Percentiles rank a stretch among this genome's conserved stretches.
These are phyloP conservation scores for Trametes punicea DNA, from an alignment of 768 basidiomycete genomes.

Conservation along the genomic window DNA sequence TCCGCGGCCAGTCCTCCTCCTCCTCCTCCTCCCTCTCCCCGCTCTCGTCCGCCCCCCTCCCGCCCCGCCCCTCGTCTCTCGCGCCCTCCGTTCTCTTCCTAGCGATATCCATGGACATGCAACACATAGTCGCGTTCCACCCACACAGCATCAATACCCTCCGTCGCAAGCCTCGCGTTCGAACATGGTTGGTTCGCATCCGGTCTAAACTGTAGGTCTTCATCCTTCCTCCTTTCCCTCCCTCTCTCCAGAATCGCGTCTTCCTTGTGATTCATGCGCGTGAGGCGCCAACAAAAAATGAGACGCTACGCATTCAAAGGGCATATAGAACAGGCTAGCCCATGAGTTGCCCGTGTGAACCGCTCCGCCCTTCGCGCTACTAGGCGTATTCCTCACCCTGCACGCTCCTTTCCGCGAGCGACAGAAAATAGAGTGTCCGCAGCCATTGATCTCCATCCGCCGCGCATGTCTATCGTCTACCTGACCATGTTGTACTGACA, in stretches of 20 bases:
- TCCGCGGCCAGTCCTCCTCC: conserved; percentile 1
- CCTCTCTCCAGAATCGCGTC: background rate
- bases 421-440: background rate
- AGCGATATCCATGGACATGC: conserved; percentile 4
- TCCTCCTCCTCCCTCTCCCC: conserved; percentile 1
- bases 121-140: background rate
- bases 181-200: conserved; percentile 6
- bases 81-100: background rate
- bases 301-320: background rate
- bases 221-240: background rate
- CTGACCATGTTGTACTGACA: background rate
- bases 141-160: background rate
- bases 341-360: background rate
- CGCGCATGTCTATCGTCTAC: background rate
- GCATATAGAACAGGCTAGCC: no score
- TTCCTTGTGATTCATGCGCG: background rate
- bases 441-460: background rate
- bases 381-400: background rate
- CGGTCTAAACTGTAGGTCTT: conserved; percentile 14
- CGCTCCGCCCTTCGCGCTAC: no score
- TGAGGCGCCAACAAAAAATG: no score
- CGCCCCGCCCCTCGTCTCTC: background rate
- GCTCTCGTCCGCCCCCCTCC: background rate
- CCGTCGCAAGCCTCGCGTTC: conserved; percentile 2
- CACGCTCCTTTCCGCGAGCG: background rate